These are phyloP conservation scores for Tylopilus subfusipes DNA, from an alignment of 768 basidiomycete species.

Conservation along the genomic window DNA sequence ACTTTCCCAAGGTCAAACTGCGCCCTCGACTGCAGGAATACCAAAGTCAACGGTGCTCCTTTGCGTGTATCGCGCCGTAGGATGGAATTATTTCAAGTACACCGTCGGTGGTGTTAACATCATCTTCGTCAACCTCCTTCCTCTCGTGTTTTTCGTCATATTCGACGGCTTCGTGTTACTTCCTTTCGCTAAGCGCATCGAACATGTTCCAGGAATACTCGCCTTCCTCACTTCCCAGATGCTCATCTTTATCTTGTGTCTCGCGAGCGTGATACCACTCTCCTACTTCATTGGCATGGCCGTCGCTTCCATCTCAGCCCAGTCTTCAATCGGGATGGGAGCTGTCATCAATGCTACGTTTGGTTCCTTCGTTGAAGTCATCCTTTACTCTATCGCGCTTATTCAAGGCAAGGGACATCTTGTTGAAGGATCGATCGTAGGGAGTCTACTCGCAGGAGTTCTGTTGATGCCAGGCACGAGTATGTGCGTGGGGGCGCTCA, in stretches of 20 bases:
- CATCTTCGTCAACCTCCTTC: slow-evolving; percentile 91
- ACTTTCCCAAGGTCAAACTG: slow-evolving; percentile 81
- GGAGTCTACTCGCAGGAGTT: slow-evolving; percentile 91
- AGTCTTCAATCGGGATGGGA: slow-evolving; percentile 98
- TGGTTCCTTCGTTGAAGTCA: slow-evolving; percentile 96
- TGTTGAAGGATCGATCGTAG: slow-evolving; percentile 96
- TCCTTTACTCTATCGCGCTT: slow-evolving; percentile 87
- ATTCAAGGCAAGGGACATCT: slow-evolving; percentile 89
- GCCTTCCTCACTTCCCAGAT: slow-evolving; percentile 66
- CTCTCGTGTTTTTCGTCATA: slow-evolving; percentile 94
- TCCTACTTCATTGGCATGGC: slow-evolving; percentile 99
- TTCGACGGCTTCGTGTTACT: slow-evolving; percentile 85
- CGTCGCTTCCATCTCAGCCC: slow-evolving; percentile 97
- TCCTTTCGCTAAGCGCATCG: slow-evolving; percentile 60
- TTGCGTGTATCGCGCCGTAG: slow-evolving; percentile 90
- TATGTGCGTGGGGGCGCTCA: slow-evolving; percentile 89
- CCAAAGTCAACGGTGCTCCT: slow-evolving; percentile 85
- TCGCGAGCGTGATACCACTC: slow-evolving; percentile 92
- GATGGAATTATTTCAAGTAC: slow-evolving; percentile 96
- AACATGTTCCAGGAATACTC: slow-evolving; percentile 64
- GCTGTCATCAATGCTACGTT: slow-evolving; percentile 99
- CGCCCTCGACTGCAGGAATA: slow-evolving; percentile 68
- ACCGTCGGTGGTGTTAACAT: slow-evolving; percentile 99
- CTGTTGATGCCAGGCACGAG: slow-evolving; percentile 95
- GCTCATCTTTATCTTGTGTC: slow-evolving; percentile 77